Evolutionary conservation across 345 rosid genomes (phyloP), one percentile per base, ranked within the genome.

Genomic region (Mangifera indica): DNA sequence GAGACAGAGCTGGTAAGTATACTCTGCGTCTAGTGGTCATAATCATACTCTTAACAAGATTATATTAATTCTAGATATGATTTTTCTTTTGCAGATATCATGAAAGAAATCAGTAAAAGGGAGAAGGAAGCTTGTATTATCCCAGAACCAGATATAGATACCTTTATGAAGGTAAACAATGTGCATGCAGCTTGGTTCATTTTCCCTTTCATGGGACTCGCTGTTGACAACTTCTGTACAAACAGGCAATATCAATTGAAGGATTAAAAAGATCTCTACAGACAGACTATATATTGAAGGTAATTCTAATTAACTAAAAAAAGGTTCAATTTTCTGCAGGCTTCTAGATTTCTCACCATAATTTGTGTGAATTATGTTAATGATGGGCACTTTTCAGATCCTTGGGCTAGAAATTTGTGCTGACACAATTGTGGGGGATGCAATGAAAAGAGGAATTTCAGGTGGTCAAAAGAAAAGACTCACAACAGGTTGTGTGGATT

Each of bases 351-450:
- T 37, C 42, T 37, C 42, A 37, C 9, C 7, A 2, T 34, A 32
- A 55, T 58, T 20, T 22, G 29, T 48, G 37, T 8, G 18, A 61
- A 18, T 55, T 21, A 3, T 34, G 20, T 53, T 34, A 0, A 1
- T 15, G 59, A 42, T 64, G 68, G 53, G 7, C 12, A 21, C 26
- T 13, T 5, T 18, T 65, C 82, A 91, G 93, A 83, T 91, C 44
- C 76, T 91, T 58, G 97, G 97, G 54, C 81, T 91, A 46, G 89
- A 89, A 64, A 76, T 77, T 26, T 91, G 93, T 74, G 82, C 89
- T 15, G 89, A 91, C 60, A 87, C 89, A 11, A 77, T 87, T 26
- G 92, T 84, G 8, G 97, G 97, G 51, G 84, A 91, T 80, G 86
- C 83, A 10, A 86, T 89, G 93, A 80, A 67, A 60, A 81, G 93